Evolutionary conservation across 164 flowering plant genomes (phyloP).

Genomic region (Paratinospora sagittata): DNA sequence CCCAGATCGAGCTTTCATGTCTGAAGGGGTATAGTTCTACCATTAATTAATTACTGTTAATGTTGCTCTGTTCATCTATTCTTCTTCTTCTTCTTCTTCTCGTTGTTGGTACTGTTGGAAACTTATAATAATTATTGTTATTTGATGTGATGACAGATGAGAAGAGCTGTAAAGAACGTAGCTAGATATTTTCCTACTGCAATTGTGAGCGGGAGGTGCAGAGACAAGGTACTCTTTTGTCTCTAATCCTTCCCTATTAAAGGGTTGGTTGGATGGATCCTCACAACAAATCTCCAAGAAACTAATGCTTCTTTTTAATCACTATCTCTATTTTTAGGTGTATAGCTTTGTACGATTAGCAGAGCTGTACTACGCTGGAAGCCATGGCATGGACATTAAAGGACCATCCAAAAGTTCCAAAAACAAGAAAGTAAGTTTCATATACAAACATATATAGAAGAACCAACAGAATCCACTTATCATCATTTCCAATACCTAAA

Average conservation of each 20-base stretch:
- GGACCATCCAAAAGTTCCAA: constrained; percentile 54
- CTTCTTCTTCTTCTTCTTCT: background rate
- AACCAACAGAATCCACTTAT: background rate
- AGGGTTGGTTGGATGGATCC: background rate
- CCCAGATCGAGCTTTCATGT: constrained; percentile 90
- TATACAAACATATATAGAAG: background rate
- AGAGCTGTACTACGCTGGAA: constrained; percentile 84
- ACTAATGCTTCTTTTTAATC: background rate
- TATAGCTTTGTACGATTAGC: constrained; percentile 52
- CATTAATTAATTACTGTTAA: background rate
- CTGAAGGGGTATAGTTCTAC: constrained; percentile 60
- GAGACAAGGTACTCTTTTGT: constrained; percentile 24
- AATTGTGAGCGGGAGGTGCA: constrained; percentile 76
- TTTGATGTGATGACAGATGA: constrained; percentile 23
- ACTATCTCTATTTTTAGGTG: constrained; percentile 39
- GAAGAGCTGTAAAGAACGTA: constrained; percentile 44
- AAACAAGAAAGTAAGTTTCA: constrained; percentile 34
- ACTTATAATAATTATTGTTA: background rate
- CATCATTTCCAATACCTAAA: too few species aligned
- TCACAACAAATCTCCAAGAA: constrained; percentile 2
- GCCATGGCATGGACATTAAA: constrained; percentile 95
- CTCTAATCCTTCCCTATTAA: background rate
- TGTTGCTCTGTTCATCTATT: too few species aligned
- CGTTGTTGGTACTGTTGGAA: background rate
- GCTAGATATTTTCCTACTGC: constrained; percentile 79